Evolutionary conservation across 1,284 basidiomycete species (phyloP).

Genomic region (Ustilago hordei): DNA sequence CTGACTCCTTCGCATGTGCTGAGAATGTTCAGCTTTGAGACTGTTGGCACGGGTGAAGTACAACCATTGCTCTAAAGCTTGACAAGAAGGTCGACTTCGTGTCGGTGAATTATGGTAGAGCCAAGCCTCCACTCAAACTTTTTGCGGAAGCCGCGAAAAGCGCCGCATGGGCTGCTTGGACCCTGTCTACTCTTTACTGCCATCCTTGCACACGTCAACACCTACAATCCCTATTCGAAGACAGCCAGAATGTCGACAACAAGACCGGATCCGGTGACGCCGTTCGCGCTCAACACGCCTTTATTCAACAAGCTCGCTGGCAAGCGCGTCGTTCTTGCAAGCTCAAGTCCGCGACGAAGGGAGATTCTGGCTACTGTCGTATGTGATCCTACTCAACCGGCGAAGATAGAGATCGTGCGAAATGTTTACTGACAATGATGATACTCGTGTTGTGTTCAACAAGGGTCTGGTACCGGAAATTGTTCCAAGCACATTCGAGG

Average conservation of each 20-base stretch:
- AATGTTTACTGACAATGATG: background rate
- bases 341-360: conserved; percentile 58
- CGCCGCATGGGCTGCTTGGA: conserved; percentile 12
- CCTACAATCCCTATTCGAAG: background rate
- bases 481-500: conserved; percentile 87
- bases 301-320: conserved; percentile 62
- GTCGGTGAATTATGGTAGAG: conserved; percentile 1
- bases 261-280: conserved; percentile 39
- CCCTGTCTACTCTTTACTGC: background rate
- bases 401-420: background rate
- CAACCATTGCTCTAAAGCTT: background rate
- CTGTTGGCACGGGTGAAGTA: background rate
- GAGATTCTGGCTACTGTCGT: conserved; percentile 64
- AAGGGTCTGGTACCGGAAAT: conserved; percentile 88
- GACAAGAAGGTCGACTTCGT: background rate
- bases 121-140: conserved; percentile 8
- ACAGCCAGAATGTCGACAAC: conserved; percentile 18
- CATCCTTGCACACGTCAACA: background rate
- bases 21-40: background rate
- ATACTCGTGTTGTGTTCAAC: background rate
- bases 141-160: conserved; percentile 20
- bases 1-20: background rate
- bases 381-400: background rate
- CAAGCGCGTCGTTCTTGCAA: conserved; percentile 63
- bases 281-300: conserved; percentile 57